Conservation (phyloP, 768 basidiomycete species). For the Pholiota conissans region DNA sequence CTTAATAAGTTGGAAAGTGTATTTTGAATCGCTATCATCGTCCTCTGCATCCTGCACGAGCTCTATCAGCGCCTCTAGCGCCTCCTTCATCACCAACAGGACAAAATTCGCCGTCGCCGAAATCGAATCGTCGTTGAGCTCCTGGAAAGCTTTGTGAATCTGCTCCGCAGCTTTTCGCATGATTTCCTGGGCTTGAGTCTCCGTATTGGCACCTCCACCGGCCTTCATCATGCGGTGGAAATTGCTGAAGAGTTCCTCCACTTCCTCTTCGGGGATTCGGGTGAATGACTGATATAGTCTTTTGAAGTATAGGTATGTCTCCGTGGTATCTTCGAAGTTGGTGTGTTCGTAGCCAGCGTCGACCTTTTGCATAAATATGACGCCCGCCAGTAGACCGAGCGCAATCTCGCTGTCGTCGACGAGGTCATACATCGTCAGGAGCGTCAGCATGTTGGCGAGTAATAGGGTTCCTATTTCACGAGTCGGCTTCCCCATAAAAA, state of each 20-base stretch:
- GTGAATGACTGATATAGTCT: slow-evolving; percentile 24
- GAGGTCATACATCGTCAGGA: slow-evolving; percentile 20
- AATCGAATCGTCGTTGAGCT: slow-evolving; percentile 19
- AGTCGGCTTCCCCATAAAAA: not conserved
- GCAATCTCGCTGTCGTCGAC: slow-evolving; percentile 28
- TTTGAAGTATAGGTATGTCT: slow-evolving; percentile 25
- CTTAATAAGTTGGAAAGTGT: slow-evolving; percentile 23
- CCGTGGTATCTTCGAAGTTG: slow-evolving; percentile 25
- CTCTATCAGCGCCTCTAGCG: slow-evolving; percentile 20
- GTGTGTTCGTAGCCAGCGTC: slow-evolving; percentile 26
- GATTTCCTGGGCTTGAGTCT: slow-evolving; percentile 22
- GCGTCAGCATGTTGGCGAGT: slow-evolving; percentile 16
- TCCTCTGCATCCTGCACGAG: slow-evolving; percentile 25
- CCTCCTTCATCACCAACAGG: slow-evolving; percentile 21
- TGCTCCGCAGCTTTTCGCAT: slow-evolving; percentile 26
- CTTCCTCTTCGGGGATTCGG: slow-evolving; percentile 16
- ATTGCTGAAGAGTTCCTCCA: slow-evolving; percentile 24
- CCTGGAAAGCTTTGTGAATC: slow-evolving; percentile 29
- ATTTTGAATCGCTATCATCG: slow-evolving; percentile 24
- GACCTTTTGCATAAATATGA: slow-evolving; percentile 30
- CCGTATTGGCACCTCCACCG: slow-evolving; percentile 16
- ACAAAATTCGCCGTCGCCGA: slow-evolving; percentile 21
- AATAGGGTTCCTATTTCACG: slow-evolving; percentile 15
- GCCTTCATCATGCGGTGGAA: slow-evolving; percentile 23
- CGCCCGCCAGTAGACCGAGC: slow-evolving; percentile 25